Evolutionary conservation across 192 early-diverging fungal species (phyloP).

Genomic region (Chytriomyces sp.): DNA sequence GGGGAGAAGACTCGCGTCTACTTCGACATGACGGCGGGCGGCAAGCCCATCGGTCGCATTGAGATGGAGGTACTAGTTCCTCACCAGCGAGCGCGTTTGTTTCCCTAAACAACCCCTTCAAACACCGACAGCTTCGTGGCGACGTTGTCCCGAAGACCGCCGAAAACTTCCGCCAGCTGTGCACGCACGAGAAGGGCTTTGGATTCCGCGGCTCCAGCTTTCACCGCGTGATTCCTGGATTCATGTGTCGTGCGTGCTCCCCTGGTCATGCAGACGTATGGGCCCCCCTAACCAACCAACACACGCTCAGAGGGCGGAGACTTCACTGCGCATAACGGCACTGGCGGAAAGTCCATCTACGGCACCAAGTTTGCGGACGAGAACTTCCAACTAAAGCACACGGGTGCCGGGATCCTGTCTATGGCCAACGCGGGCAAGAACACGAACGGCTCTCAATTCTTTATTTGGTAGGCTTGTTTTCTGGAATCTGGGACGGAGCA

Average conservation of each 20-base stretch:
- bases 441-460: conserved; percentile 73
- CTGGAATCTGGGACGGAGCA: no score
- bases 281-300: no score
- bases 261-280: neutral
- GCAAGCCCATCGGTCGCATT: conserved; percentile 50
- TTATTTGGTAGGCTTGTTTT: conserved; percentile 87
- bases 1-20: conserved; percentile 55
- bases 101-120: conserved; percentile 1
- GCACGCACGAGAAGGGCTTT: conserved; percentile 70
- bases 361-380: conserved; percentile 88
- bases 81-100: conserved; percentile 39
- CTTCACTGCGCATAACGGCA: conserved; percentile 65
- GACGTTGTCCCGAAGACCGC: conserved; percentile 77
- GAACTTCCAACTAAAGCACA: conserved; percentile 74
- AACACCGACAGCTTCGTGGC: conserved; percentile 35
- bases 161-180: conserved; percentile 74
- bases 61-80: conserved; percentile 51
- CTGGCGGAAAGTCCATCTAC: conserved; percentile 84
- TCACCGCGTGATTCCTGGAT: conserved; percentile 81
- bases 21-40: conserved; percentile 69
- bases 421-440: conserved; percentile 79
- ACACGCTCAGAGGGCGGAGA: conserved; percentile 65
- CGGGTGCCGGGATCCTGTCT: conserved; percentile 85
- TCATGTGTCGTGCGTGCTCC: conserved; percentile 62
- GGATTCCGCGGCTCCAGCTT: conserved; percentile 74